These are phyloP conservation scores for Stereum hirsutum DNA, from an alignment of 1,284 basidiomycete species.

Conservation along the genomic window DNA sequence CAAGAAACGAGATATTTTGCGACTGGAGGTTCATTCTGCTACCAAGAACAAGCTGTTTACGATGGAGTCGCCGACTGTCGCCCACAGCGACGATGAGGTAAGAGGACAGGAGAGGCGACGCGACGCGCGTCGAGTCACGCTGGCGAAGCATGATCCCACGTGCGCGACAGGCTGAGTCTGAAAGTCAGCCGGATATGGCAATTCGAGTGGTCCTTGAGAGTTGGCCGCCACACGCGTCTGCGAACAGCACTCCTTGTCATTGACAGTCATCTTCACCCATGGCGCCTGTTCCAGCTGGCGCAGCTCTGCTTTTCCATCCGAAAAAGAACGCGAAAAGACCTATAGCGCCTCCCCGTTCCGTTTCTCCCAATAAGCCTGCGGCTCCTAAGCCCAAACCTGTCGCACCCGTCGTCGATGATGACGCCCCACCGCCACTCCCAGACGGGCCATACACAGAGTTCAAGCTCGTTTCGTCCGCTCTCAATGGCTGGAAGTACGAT, in stretches of 20 bases:
- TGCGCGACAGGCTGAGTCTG: too few relatives aligned
- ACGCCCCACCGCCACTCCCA: constrained; percentile 23
- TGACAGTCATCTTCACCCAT: constrained; percentile 1
- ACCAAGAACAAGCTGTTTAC: too few relatives aligned
- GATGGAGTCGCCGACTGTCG: too few relatives aligned
- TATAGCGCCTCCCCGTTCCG: constrained; percentile 4
- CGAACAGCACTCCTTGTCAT: not conserved
- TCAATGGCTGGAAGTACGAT: constrained; percentile 80
- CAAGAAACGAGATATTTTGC: too few relatives aligned
- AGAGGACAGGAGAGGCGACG: too few relatives aligned
- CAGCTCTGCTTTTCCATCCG: constrained; percentile 36
- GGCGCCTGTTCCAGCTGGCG: constrained; percentile 9
- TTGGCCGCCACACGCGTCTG: not conserved
- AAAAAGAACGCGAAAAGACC: constrained; percentile 31
- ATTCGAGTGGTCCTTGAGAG: too few relatives aligned
- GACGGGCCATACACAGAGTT: constrained; percentile 61
- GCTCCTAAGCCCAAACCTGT: not conserved
- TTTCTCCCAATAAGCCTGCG: not conserved
- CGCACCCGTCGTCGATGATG: not conserved
- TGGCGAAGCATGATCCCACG: not conserved
- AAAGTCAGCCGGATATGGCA: too few relatives aligned
- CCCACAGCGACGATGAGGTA: too few relatives aligned
- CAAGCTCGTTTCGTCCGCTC: constrained; percentile 63
- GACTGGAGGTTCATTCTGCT: too few relatives aligned
- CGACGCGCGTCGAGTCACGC: too few relatives aligned